These are phyloP conservation scores for Bipolaris zeicola DNA, from an alignment of 2,329 filamentous ascomycete genomes.

Conservation along the genomic window DNA sequence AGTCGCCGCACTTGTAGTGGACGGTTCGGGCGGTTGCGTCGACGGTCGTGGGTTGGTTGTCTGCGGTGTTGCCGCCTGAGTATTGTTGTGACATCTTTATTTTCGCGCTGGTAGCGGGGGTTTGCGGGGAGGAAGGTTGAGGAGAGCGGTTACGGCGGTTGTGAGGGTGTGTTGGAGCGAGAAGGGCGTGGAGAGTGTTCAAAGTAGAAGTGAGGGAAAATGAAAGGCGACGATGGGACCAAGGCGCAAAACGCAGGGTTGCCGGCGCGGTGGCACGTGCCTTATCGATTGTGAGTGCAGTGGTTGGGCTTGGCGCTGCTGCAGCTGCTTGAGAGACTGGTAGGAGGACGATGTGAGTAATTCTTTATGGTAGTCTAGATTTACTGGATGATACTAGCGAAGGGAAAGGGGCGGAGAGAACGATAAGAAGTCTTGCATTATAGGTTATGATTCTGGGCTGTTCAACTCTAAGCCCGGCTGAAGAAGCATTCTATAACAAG, in stretches of 20 bases:
- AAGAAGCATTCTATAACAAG: no score
- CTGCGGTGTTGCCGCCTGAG: neutral
- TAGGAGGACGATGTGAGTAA: no score
- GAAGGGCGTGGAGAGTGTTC: neutral
- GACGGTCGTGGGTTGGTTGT: slow-evolving; percentile 13
- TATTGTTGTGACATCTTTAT: neutral
- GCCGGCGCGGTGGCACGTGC: slow-evolving; percentile 12
- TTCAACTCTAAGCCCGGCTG: no score
- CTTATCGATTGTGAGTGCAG: slow-evolving; percentile 3
- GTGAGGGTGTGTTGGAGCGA: no score
- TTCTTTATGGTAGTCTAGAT: no score
- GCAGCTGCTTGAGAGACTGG: no score
- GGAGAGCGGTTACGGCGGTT: no score
- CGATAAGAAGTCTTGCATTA: no score
- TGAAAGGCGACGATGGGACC: neutral
- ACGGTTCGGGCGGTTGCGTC: slow-evolving; percentile 54
- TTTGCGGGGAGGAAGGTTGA: neutral
- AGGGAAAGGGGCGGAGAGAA: no score
- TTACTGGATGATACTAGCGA: no score
- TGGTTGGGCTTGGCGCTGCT: no score
- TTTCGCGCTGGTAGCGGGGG: neutral
- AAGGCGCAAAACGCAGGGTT: neutral
- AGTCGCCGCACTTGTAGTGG: slow-evolving; percentile 74
- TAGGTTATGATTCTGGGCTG: no score
- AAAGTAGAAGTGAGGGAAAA: neutral